Evolutionary conservation across 441 rosid species (phyloP), one percentile per base, ranked within the genome.

Genomic region (Mallotus repandus): DNA sequence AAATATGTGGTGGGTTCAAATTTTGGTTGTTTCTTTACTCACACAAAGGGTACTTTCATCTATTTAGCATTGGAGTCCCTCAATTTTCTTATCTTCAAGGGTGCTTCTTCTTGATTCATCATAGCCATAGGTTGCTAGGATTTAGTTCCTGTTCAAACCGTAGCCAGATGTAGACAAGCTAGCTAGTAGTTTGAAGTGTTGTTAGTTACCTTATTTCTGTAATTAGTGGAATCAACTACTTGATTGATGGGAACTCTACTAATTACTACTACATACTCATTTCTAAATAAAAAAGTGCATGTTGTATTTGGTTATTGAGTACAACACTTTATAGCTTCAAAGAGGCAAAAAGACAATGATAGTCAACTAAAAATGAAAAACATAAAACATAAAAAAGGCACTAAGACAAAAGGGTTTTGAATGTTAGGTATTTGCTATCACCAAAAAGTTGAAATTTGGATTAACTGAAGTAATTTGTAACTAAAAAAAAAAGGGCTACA

Each of bases 81-180:
- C 70, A 56, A 77, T 57, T 77, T 72, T 64, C 77, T 77, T 18
- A 18, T 73, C 69, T 68, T 77, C 65, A 72, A 56, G 55, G 74
- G 50, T 19, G 66, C 80, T 63, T 54, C 77, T 62, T 68, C 80
- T 61, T 67, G 1, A 60, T 21, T 10, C 2, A 45, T 45, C 48
- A 35, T 35, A 35, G 41, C 41, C 3, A 2, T 14, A 56, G 19
- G 29, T 12, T 56, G 32, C 9, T 7, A 8, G 60, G 5, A 56
- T 2, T 45, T 19, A 19, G 0, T 19, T 56, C 19, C 13, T n/a
- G 25, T 56, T 56, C 8, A 19, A 21, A 9, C 0, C 7, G 5
- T 15, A 45, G 48, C n/a, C 11, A 54, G 21, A 54, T 3, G 57
- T 58, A 25, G 45, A 32, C 5, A 35, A 18, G 19, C 2, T 35